phyloP scores from a whole-genome alignment of 257 asterid species.

The Petrea volubilis region DNA sequence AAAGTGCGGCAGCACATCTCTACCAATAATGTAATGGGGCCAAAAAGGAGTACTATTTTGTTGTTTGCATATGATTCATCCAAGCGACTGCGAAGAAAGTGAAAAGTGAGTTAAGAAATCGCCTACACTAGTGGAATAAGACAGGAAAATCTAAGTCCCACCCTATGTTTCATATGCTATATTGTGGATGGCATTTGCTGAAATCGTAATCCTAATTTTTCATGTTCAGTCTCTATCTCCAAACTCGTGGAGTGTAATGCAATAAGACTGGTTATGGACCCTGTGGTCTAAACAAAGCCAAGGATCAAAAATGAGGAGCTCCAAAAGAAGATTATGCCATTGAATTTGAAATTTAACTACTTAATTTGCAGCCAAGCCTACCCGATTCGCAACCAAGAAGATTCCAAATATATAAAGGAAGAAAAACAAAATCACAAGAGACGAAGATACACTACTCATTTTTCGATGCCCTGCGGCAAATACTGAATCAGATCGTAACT shows the following conservation, averaged over 20 bases:
- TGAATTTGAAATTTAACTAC: too few relatives aligned
- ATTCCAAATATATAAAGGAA: neutral
- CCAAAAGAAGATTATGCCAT: too few relatives aligned
- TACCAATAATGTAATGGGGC: neutral
- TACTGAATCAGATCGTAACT: constrained; percentile 97
- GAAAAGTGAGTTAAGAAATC: neutral
- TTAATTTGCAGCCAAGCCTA: too few relatives aligned
- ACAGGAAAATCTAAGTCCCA: neutral
- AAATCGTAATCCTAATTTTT: neutral
- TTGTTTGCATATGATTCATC: neutral
- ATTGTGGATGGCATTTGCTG: neutral
- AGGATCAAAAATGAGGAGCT: too few relatives aligned
- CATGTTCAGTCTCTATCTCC: neutral
- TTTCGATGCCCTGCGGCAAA: constrained; percentile 95
- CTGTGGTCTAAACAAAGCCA: too few relatives aligned
- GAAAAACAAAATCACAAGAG: too few relatives aligned
- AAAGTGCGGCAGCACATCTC: neutral
- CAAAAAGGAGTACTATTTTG: neutral
- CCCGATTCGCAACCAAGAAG: too few relatives aligned
- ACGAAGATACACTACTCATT: too few relatives aligned
- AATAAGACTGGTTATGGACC: neutral
- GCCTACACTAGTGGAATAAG: neutral
- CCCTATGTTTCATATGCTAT: neutral
- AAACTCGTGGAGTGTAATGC: neutral
- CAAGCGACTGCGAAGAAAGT: neutral